Evolutionary conservation across 495 filamentous ascomycete genomes (phyloP).

Genomic region (Aspergillus campestris): DNA sequence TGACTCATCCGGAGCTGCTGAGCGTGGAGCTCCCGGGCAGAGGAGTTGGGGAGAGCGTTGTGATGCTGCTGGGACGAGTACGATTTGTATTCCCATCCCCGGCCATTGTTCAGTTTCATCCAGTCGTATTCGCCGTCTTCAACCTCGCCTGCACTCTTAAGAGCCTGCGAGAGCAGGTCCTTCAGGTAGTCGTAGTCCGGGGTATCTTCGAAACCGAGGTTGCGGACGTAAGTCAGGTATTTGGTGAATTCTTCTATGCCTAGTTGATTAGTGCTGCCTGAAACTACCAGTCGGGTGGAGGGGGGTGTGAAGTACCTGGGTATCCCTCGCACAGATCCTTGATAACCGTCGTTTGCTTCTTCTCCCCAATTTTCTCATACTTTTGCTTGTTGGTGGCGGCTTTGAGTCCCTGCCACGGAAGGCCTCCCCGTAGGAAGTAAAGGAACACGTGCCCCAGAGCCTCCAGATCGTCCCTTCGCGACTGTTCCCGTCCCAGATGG

Average conservation of each 20-base stretch:
- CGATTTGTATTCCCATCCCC: conserved; percentile 89
- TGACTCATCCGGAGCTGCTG: conserved; percentile 52
- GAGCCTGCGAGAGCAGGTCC: conserved; percentile 91
- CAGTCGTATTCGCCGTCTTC: conserved; percentile 99
- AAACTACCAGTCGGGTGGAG: neutral
- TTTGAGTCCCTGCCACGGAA: conserved; percentile 98
- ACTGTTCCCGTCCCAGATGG: conserved; percentile 93
- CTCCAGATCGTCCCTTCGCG: conserved; percentile 91
- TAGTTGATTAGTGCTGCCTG: conserved; percentile 7
- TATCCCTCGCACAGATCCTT: conserved; percentile 96
- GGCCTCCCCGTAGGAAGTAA: conserved; percentile 94
- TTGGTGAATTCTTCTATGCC: conserved; percentile 83
- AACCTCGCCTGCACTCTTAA: conserved; percentile 87
- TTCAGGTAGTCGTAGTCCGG: conserved; percentile 98
- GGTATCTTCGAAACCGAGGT: conserved; percentile 96
- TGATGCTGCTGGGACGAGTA: conserved; percentile 67
- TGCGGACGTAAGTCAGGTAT: conserved; percentile 93
- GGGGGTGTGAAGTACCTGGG: conserved; percentile 48
- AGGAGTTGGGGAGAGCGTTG: conserved; percentile 64
- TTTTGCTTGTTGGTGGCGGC: conserved; percentile 99
- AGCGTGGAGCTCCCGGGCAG: conserved; percentile 68
- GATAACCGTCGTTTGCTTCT: conserved; percentile 96
- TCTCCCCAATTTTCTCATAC: conserved; percentile 99
- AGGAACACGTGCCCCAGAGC: conserved; percentile 97
- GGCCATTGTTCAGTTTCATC: conserved; percentile 98